A percentile compares a stretch with the other conserved stretches of the same genome.
phyloP scores from a whole-genome alignment of 768 basidiomycete genomes.

The Boletus edulis region DNA sequence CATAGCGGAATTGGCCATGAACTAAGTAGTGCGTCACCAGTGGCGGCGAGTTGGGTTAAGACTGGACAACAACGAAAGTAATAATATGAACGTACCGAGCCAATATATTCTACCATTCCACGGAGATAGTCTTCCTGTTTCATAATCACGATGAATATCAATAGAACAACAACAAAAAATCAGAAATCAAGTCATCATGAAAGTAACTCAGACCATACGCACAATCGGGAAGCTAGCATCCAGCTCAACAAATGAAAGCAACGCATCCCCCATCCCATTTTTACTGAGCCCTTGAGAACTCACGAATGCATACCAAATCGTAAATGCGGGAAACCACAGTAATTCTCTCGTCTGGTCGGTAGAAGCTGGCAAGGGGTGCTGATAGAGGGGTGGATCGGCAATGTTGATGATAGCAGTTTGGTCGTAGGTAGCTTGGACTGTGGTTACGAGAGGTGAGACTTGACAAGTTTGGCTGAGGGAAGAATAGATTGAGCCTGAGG shows the following conservation, averaged over 20 bases:
- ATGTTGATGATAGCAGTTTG: neutral
- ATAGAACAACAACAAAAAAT: no score
- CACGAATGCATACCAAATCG: neutral
- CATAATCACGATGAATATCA: neutral
- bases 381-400: neutral
- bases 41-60: neutral
- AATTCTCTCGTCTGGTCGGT: neutral
- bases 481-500: neutral
- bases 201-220: neutral
- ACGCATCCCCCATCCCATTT: neutral
- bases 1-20: neutral
- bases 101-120: neutral
- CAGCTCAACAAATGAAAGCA: neutral
- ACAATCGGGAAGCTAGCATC: neutral
- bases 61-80: neutral
- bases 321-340: neutral
- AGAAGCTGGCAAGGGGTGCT: neutral
- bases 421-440: neutral
- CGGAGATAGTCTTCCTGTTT: neutral
- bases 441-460: neutral
- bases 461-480: neutral
- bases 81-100: neutral
- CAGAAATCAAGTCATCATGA: neutral
- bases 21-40: neutral
- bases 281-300: neutral